Base-by-base conservation (phyloP, 1,139 yeast genomes). In the Lodderomyces margitis region DNA sequence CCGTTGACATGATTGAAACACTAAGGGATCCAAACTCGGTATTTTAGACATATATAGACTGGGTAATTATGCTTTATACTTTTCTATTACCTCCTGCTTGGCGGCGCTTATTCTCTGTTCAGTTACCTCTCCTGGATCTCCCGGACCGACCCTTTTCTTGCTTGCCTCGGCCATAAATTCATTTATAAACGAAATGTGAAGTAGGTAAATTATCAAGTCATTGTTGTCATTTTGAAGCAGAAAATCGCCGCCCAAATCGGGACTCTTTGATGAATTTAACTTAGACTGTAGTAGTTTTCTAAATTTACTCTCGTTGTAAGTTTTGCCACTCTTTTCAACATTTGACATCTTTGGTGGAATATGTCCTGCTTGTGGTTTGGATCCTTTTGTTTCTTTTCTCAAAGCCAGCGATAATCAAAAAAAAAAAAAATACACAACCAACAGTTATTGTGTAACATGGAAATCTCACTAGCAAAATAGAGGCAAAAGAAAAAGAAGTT, bases 1-100 rank as follows among this genome's bases (percentile, higher is more conserved):
- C 98, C 1, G 68, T 91, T 34, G 69, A 68, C 8, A 84, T 84
- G 83, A 77, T 86, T 12, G 71, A 62, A 37, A 59, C 69, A 3
- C 61, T 71, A 47, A 60, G 55, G 39, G 52, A 61, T 41, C 71
- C 73, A 11, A 57, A 64, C 44, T 53, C 57, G 36, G 64, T 61
- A 16, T 64, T 66, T 51, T 62, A 51, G 37, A 34, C 34, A 3
- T 14, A 15, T 43, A 43, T 38, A 43, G 4, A 39, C 34, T 41
- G n/a, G 27, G 12, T 12, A 19, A 12, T 48, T 45, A 66, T 1
- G 71, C 70, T 39, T 59, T 51, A 47, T 59, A 65, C 45, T 53
- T 55, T 41, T 56, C 62, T 46, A 57, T 39, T 32, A 68, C 47
- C 40, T 41, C 41, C 14, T 55, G 55, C 31, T 60, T 56, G 3